phyloP scores from a whole-genome alignment of 2,329 filamentous ascomycete genomes.

The Neospermospora avenae region DNA sequence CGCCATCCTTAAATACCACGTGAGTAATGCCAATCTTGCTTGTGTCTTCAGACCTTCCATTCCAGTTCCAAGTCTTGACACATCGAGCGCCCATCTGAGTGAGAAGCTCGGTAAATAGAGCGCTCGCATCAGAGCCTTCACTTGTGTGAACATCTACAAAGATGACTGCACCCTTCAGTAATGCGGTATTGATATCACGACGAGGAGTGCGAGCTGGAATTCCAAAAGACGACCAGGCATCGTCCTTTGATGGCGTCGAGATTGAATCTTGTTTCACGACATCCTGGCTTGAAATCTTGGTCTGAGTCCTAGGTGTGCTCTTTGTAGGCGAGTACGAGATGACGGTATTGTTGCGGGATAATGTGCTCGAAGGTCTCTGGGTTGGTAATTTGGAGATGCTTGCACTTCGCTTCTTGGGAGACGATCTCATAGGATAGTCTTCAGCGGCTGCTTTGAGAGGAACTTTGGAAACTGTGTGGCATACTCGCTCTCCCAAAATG shows the following conservation, averaged over 20 bases:
- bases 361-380: slow-evolving; percentile 40
- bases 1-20: slow-evolving; percentile 86
- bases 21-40: slow-evolving; percentile 75
- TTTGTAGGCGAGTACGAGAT: slow-evolving; percentile 54
- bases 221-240: slow-evolving; percentile 51
- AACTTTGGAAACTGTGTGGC: slow-evolving; percentile 74
- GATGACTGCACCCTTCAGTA: slow-evolving; percentile 70
- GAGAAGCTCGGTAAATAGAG: slow-evolving; percentile 77
- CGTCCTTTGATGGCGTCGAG: slow-evolving; percentile 42
- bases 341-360: slow-evolving; percentile 49
- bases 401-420: slow-evolving; percentile 41
- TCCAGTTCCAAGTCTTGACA: slow-evolving; percentile 74
- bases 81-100: slow-evolving; percentile 79
- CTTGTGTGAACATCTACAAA: slow-evolving; percentile 82
- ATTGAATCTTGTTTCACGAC: slow-evolving; percentile 18
- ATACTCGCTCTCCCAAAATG: slow-evolving; percentile 39
- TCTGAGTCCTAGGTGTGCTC: slow-evolving; percentile 23
- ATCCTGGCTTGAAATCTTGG: slow-evolving; percentile 11
- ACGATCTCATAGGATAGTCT: slow-evolving; percentile 39
- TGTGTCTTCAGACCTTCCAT: slow-evolving; percentile 38
- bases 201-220: slow-evolving; percentile 57
- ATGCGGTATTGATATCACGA: slow-evolving; percentile 47
- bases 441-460: slow-evolving; percentile 65
- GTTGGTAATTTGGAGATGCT: slow-evolving; percentile 43
- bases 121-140: slow-evolving; percentile 75